These are phyloP conservation scores for Berberis thunbergii DNA, from an alignment of 164 flowering plant species.

Conservation along the genomic window DNA sequence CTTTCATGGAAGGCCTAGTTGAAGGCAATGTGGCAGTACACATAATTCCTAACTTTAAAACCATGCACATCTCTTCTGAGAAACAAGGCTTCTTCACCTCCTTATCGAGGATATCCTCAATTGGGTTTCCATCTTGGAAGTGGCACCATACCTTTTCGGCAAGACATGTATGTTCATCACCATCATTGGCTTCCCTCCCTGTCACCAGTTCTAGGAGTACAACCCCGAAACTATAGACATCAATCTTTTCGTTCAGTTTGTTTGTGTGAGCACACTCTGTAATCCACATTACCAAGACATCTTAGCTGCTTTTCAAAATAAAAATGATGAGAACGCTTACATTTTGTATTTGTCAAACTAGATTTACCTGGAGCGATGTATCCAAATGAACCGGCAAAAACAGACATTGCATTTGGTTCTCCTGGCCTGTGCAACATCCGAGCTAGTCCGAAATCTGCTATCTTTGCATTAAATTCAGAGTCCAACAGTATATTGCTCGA, in stretches of 20 bases:
- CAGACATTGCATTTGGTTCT: constrained; percentile 51
- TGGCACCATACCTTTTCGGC: constrained; percentile 76
- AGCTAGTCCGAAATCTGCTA: constrained; percentile 90
- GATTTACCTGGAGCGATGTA: constrained; percentile 82
- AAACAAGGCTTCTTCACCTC: constrained; percentile 33
- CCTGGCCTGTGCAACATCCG: constrained; percentile 44
- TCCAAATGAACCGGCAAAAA: constrained; percentile 77
- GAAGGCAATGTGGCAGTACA: constrained; percentile 54
- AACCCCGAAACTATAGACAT: constrained; percentile 87
- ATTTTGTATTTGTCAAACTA: background rate
- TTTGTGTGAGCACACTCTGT: constrained; percentile 69
- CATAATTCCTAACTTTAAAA: constrained; percentile 62
- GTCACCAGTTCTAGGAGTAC: constrained; percentile 75
- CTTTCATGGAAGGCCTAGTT: constrained; percentile 70
- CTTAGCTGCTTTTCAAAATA: background rate
- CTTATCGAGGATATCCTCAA: constrained; percentile 35
- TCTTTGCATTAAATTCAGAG: constrained; percentile 50
- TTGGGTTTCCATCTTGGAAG: constrained; percentile 29
- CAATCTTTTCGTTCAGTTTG: constrained; percentile 67
- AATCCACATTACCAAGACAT: constrained; percentile 1
- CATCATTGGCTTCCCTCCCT: constrained; percentile 51
- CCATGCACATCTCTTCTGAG: constrained; percentile 41
- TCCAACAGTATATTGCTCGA: constrained; percentile 83
- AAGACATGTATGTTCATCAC: constrained; percentile 41
- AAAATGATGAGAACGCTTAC: background rate